These are phyloP conservation scores for Capsicum rhomboideum DNA, from an alignment of 257 asterid species.

Conservation along the genomic window DNA sequence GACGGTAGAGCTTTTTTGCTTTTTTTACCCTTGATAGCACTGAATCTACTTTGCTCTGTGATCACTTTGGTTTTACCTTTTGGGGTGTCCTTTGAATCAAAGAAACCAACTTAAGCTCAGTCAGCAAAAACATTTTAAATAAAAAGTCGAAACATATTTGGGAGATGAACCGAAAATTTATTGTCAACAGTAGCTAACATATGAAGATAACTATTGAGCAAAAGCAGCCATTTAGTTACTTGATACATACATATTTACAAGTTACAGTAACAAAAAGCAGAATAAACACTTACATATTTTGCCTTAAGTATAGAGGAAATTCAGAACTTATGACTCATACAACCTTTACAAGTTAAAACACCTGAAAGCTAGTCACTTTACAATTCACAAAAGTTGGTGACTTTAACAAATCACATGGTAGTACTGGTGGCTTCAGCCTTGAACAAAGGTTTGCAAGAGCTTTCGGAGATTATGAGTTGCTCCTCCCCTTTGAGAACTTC, in stretches of 20 bases:
- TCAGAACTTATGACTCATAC: background rate
- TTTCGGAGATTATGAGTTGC: conserved; percentile 26
- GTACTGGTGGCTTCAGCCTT: conserved; percentile 22
- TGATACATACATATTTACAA: background rate
- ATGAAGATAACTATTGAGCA: background rate
- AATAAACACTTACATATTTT: background rate
- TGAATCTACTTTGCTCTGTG: background rate
- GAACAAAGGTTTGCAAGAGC: conserved; percentile 59
- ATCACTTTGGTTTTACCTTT: background rate
- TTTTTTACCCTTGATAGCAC: background rate
- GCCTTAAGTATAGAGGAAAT: background rate
- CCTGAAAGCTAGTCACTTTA: background rate
- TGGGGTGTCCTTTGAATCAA: background rate
- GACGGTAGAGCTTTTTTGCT: background rate
- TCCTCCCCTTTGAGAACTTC: conserved; percentile 40
- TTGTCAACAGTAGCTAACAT: background rate
- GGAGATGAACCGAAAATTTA: background rate
- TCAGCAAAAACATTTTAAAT: background rate
- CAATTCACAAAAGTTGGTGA: background rate
- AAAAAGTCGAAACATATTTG: background rate
- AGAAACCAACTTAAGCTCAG: no score
- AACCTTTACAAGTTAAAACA: background rate
- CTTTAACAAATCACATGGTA: background rate
- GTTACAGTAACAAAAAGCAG: background rate
- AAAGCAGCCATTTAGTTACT: background rate